phyloP scores from a whole-genome alignment of 805 yeast genomes.

The Zygosaccharomyces rouxii region DNA sequence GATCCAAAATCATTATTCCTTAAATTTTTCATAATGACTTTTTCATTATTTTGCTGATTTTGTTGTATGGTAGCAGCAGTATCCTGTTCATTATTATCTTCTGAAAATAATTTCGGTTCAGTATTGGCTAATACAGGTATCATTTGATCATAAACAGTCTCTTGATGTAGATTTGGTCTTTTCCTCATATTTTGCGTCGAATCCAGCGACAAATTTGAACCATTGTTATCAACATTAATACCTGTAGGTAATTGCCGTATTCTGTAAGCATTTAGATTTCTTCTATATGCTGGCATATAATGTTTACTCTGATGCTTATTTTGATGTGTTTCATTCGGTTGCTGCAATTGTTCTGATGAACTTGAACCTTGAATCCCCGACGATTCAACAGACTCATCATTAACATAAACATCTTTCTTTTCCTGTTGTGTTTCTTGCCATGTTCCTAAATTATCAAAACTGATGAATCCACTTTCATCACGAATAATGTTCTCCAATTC shows the following conservation, averaged over 20 bases:
- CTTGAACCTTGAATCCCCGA: slow-evolving; percentile 4
- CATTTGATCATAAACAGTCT: slow-evolving; percentile 25
- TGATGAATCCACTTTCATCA: slow-evolving; percentile 37
- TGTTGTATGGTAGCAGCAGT: slow-evolving; percentile 1
- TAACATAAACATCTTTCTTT: slow-evolving; percentile 5
- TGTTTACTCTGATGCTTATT: slow-evolving; percentile 15
- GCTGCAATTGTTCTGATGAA: slow-evolving; percentile 5
- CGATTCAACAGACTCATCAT: slow-evolving; percentile 9
- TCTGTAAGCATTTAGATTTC: slow-evolving; percentile 30
- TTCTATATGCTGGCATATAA: slow-evolving; percentile 39
- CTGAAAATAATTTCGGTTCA: slow-evolving; percentile 6
- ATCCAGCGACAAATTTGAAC: slow-evolving; percentile 18
- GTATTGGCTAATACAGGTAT: slow-evolving; percentile 18
- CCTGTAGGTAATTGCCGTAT: slow-evolving; percentile 23
- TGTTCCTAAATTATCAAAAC: slow-evolving; percentile 30
- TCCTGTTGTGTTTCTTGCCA: slow-evolving; percentile 15
- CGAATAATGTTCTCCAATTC: slow-evolving; percentile 31
- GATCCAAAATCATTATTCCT: slow-evolving; percentile 29
- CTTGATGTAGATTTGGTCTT: slow-evolving; percentile 12
- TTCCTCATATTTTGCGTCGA: slow-evolving; percentile 14
- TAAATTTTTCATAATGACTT: slow-evolving; percentile 21
- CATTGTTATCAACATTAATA: slow-evolving; percentile 16
- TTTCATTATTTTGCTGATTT: slow-evolving; percentile 13
- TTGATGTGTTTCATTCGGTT: slow-evolving; percentile 5
- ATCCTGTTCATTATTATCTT: slow-evolving; percentile 5